Base-by-base conservation (phyloP, 2,329 filamentous ascomycete genomes). In the Hawksworthiomyces lignivorus region DNA sequence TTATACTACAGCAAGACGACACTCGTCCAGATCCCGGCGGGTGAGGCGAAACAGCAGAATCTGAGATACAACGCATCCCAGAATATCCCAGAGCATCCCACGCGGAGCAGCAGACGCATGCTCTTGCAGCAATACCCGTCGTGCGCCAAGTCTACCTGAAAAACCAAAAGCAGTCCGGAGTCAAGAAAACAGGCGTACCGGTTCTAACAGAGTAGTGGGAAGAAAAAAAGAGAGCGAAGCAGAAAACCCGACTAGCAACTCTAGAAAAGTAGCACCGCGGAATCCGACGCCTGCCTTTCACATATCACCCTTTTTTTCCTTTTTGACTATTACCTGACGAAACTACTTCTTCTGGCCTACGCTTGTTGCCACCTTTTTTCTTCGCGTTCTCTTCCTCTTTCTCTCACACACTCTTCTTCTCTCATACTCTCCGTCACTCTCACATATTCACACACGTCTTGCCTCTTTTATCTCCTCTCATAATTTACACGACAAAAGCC, bases 241-340 rank as follows among this genome's bases (percentile, higher is more conserved):
- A 30, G 29, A 33, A 20, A 39, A 19, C 29, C 37, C 15, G 15
- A 15, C 37, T 39, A 40, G 22, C 38, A 34, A 29, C 30, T 22
- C 20, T 24, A 40, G 22, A 31, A 34, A n/a, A 18, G 18, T 19
- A 12, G 19, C 4, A 26, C 14, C 21, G 15, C 37, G n/a, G 28
- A 22, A 20, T 24, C 27, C 36, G 14, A 39, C 36, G 36, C 33
- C 20, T 19, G n/a, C n/a, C 17, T 11, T 18, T n/a, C 18, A n/a
- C 33, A 35, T 39, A 39, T 43, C 32, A 43, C 40, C 36, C 38
- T 39, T 20, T 39, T 12, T 12, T 26, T 19, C 34, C n/a, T 43
- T 42, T 38, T 38, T n/a, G n/a, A n/a, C 28, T n/a, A 35, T 26
- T 22, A 21, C 28, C 39, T 36, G 36, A 32, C 32, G 30, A 28